Percentiles rank a stretch among this genome's conserved stretches.
These are phyloP conservation scores for Talaromyces sp. DNA, from an alignment of 2,329 filamentous ascomycete species.

Conservation along the genomic window DNA sequence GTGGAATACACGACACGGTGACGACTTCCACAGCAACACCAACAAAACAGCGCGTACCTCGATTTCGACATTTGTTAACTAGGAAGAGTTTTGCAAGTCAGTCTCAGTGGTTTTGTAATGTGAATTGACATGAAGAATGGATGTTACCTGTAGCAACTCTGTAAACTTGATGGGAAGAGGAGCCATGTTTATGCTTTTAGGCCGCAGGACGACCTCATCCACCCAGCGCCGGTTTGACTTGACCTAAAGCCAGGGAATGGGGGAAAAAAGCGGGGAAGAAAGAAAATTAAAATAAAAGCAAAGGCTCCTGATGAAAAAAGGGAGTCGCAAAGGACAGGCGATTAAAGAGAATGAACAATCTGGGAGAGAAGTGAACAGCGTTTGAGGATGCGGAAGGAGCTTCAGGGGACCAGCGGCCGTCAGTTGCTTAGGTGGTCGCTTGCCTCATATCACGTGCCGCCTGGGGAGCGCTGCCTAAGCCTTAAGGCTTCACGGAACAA, in stretches of 20 bases:
- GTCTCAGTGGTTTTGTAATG: background rate
- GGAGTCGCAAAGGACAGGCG: conserved; percentile 5
- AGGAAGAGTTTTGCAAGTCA: conserved; percentile 28
- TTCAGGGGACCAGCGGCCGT: conserved; percentile 12
- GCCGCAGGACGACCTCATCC: conserved; percentile 40
- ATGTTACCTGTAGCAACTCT: conserved; percentile 73
- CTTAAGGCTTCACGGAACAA: background rate
- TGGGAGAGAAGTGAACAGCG: conserved; percentile 4
- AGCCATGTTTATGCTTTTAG: conserved; percentile 46
- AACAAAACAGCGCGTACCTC: conserved; percentile 39
- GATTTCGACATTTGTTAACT: conserved; percentile 53
- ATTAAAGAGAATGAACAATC: conserved; percentile 8
- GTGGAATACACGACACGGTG: background rate
- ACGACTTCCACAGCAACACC: background rate
- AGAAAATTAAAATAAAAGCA: conserved; percentile 8
- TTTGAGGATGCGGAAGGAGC: conserved; percentile 14
- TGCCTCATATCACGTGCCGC: conserved; percentile 12
- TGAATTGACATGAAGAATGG: conserved; percentile 27
- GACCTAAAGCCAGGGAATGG: conserved; percentile 3
- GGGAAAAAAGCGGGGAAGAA: background rate
- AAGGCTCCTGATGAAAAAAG: conserved; percentile 4
- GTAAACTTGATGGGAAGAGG: conserved; percentile 88
- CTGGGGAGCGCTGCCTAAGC: background rate
- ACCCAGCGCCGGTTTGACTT: conserved; percentile 27
- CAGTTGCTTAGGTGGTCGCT: conserved; percentile 14